Base-by-base conservation (phyloP, 2,329 filamentous ascomycete species). In the Ilyonectria sp. region DNA sequence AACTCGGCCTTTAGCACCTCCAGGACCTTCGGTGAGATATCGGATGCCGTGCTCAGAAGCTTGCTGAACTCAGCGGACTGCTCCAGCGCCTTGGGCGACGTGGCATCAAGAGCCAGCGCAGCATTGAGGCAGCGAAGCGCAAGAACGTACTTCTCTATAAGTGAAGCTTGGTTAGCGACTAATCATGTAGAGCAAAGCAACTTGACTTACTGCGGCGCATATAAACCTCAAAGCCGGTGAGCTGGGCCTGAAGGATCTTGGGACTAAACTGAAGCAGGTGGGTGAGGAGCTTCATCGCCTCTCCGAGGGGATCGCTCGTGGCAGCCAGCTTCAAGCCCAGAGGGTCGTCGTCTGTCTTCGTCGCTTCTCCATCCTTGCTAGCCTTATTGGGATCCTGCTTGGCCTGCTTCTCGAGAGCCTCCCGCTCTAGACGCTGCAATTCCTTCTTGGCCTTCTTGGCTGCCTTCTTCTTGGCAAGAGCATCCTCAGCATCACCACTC, bases 311-410 rank as follows among this genome's bases (percentile, higher is more conserved):
- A 63, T 96, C 92, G 65, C 91, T 88, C 4, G 95, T 97, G 67
- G 93, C 89, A 19, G 93, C 89, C 65, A 98, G 86, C 80, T 93
- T 93, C 74, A 91, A 84, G 46, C 97, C 96, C 35, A 93, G 86
- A 29, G 96, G 95, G 80, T 99, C 96, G 21, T 93, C 89, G 74
- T 99, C 96, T 81, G 93, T 93, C 85, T 97, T 97, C 85, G 95
- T 96, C 10, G 86, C 83, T 67, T 91, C 92, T 29, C 87, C 89
- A 46, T 87, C 89, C 61, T 90, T 86, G 56, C 88, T 87, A 29
- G 89, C 86, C 84, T 94, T 95, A 79, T 97, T 94, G 7, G 94
- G 93, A 71, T 97, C 94, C 71, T 92, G 92, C 84, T 94, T 93
- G 40, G 92, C 90, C 21, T 90, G 89, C 76, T 91, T 93, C 72